phyloP scores from a whole-genome alignment of 2,329 filamentous ascomycete genomes.

The Periconia sp. region DNA sequence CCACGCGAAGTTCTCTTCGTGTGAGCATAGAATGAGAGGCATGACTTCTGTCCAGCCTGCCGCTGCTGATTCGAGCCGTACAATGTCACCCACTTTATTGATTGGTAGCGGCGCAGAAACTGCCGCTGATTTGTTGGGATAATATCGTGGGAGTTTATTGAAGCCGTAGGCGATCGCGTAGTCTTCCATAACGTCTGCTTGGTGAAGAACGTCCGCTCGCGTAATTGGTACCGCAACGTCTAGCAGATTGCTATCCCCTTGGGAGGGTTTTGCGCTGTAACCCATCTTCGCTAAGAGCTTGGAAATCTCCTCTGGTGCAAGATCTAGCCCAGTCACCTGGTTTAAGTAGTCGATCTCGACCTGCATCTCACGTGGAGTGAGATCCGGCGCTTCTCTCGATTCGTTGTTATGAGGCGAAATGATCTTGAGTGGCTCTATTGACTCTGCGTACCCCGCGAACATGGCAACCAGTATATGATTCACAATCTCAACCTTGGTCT shows the following conservation, averaged over 20 bases:
- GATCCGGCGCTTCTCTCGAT: constrained; percentile 77
- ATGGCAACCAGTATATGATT: constrained; percentile 95
- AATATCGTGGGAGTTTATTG: constrained; percentile 87
- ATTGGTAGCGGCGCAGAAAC: constrained; percentile 84
- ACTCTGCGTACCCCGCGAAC: constrained; percentile 95
- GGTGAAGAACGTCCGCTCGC: constrained; percentile 90
- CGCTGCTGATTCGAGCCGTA: constrained; percentile 86
- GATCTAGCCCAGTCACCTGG: constrained; percentile 79
- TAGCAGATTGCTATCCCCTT: constrained; percentile 66
- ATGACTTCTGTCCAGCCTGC: constrained; percentile 96
- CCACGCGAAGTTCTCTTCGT: constrained; percentile 97
- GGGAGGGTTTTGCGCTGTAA: constrained; percentile 75
- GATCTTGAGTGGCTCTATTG: constrained; percentile 90
- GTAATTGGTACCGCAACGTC: constrained; percentile 86
- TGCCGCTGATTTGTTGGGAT: constrained; percentile 82
- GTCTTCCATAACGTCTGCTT: constrained; percentile 99
- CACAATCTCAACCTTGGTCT: constrained; percentile 94
- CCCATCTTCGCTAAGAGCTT: constrained; percentile 87
- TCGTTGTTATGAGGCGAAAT: constrained; percentile 88
- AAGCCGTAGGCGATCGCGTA: constrained; percentile 96
- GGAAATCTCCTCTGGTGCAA: constrained; percentile 75
- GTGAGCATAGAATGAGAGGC: constrained; percentile 93
- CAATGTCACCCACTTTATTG: constrained; percentile 93
- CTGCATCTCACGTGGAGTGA: constrained; percentile 73
- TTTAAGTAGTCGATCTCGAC: constrained; percentile 95